Evolutionary conservation across 2,329 filamentous ascomycete species (phyloP).

Genomic region (Chaetothyriales sp.): DNA sequence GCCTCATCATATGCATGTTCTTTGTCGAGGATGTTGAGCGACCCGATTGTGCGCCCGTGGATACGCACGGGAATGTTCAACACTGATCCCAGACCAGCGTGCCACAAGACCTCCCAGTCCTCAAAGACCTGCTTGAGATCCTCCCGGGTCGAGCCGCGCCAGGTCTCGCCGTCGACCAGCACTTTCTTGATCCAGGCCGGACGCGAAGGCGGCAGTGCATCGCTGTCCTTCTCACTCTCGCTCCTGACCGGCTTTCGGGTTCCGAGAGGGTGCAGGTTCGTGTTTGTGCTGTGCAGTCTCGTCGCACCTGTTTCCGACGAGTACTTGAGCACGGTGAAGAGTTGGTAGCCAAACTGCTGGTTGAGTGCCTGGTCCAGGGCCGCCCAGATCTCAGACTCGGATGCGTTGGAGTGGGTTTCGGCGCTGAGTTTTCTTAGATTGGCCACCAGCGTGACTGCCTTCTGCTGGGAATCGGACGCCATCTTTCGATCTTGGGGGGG

Average conservation of each 20-base stretch:
- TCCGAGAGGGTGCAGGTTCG: conserved; percentile 1
- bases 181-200: neutral
- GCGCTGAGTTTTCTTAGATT: too few relatives aligned
- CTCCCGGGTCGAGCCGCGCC: conserved; percentile 1
- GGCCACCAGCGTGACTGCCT: too few relatives aligned
- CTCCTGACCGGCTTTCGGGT: neutral
- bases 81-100: neutral
- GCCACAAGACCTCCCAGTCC: conserved; percentile 4
- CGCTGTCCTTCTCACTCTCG: neutral
- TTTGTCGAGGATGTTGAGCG: neutral
- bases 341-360: neutral
- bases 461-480: too few relatives aligned
- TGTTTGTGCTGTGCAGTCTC: neutral
- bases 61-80: conserved; percentile 2
- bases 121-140: conserved; percentile 2
- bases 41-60: neutral
- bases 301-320: neutral
- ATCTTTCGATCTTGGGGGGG: too few relatives aligned
- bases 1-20: conserved; percentile 1
- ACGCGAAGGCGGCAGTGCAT: neutral
- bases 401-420: too few relatives aligned
- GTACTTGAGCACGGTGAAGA: neutral
- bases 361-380: too few relatives aligned
- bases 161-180: conserved; percentile 1
- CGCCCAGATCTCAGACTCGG: too few relatives aligned